These are phyloP conservation scores for Penicillium psychrosexuale DNA, from an alignment of 2,329 filamentous ascomycete species.

Conservation along the genomic window DNA sequence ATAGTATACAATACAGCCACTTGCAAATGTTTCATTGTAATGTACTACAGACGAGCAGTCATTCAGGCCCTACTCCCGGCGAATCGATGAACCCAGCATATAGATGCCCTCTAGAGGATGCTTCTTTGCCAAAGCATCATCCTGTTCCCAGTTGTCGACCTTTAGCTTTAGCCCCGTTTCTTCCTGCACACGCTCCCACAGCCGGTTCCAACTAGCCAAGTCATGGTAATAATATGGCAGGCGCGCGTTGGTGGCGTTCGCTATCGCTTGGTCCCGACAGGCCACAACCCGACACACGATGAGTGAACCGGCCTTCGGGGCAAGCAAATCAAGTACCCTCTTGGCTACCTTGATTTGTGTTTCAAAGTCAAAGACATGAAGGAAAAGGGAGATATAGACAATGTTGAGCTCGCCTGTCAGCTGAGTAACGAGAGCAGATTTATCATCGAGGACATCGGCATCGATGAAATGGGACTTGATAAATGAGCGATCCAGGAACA, in stretches of 20 bases:
- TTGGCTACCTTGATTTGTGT: conserved; percentile 6
- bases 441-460: conserved; percentile 41
- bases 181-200: conserved; percentile 3
- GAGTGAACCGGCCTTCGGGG: not conserved
- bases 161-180: not conserved
- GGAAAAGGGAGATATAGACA: conserved; percentile 41
- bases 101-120: conserved; percentile 5
- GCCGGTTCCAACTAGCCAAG: conserved; percentile 2
- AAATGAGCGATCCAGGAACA: conserved; percentile 56
- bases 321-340: not conserved
- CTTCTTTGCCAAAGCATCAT: conserved; percentile 1
- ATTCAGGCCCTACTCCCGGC: not conserved
- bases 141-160: conserved; percentile 6
- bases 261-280: not conserved
- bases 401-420: conserved; percentile 38
- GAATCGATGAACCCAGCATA: conserved; percentile 5
- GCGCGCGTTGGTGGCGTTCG: conserved; percentile 1
- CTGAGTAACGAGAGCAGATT: conserved; percentile 24
- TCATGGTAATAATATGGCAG: conserved; percentile 9
- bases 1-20: not conserved
- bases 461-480: conserved; percentile 32
- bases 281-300: conserved; percentile 1
- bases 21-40: not conserved
- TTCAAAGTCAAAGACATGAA: conserved; percentile 42
- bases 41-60: not conserved